These are phyloP conservation scores for Bruguiera parviflora DNA, from an alignment of 345 rosid genomes.

Conservation along the genomic window DNA sequence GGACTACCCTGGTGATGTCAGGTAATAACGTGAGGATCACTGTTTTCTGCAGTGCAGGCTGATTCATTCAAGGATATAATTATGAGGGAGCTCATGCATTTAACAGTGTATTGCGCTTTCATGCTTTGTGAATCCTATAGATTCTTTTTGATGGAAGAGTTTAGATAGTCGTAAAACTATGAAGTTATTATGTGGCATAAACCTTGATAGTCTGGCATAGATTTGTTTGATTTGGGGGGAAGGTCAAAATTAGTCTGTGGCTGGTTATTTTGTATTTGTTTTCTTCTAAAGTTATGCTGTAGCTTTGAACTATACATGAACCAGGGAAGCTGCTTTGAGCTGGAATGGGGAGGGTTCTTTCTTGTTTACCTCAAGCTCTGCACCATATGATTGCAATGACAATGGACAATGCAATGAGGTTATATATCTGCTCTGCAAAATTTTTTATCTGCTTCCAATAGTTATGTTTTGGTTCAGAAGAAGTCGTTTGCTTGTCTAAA, in stretches of 20 bases:
- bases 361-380: slow-evolving; percentile 88
- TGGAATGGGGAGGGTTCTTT: slow-evolving; percentile 93
- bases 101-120: neutral
- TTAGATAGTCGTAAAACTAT: neutral
- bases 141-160: neutral
- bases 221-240: too few species aligned
- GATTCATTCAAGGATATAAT: neutral
- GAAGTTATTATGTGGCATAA: neutral
- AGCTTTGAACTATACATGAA: slow-evolving; percentile 18
- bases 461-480: neutral
- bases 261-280: neutral
- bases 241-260: neutral
- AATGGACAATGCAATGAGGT: slow-evolving; percentile 89
- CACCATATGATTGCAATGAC: slow-evolving; percentile 70
- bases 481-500: neutral
- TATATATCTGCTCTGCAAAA: slow-evolving; percentile 15
- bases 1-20: slow-evolving; percentile 77
- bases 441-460: neutral
- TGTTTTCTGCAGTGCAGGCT: neutral
- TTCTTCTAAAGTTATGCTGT: neutral
- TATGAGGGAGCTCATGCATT: neutral
- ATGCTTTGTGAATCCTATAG: neutral
- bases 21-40: slow-evolving; percentile 32
- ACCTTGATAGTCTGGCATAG: neutral
- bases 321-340: slow-evolving; percentile 75